Evolutionary conservation across 371 early-diverging fungal species (phyloP).

Genomic region (Mortierella sp.): DNA sequence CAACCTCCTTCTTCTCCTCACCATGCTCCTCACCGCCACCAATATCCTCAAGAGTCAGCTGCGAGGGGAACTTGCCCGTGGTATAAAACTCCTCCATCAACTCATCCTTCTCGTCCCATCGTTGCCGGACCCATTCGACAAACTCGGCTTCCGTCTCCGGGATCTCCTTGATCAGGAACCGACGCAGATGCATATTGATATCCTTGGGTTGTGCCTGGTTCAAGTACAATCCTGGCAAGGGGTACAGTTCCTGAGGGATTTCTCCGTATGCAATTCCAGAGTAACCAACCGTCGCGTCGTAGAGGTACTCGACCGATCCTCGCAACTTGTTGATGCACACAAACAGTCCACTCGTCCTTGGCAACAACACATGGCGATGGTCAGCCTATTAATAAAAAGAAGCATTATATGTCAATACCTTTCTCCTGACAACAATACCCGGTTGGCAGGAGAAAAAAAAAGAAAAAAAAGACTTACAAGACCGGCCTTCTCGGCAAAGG

Average conservation of each 20-base stretch:
- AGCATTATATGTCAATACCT: no score
- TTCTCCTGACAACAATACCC: neutral
- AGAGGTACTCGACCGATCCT: slow-evolving; percentile 75
- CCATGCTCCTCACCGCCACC: neutral
- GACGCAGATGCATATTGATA: slow-evolving; percentile 84
- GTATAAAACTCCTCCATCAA: slow-evolving; percentile 85
- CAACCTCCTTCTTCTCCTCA: slow-evolving; percentile 2
- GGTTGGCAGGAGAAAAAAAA: neutral
- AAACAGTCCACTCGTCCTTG: slow-evolving; percentile 83
- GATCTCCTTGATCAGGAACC: slow-evolving; percentile 72
- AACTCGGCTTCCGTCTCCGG: slow-evolving; percentile 78
- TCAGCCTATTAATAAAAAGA: slow-evolving; percentile 58
- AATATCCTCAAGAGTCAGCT: slow-evolving; percentile 39
- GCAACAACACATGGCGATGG: slow-evolving; percentile 77
- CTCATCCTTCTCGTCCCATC: slow-evolving; percentile 91
- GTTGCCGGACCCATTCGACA: slow-evolving; percentile 78
- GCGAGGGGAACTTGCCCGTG: slow-evolving; percentile 74
- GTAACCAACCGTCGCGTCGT: slow-evolving; percentile 90
- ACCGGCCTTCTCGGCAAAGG: slow-evolving; percentile 66
- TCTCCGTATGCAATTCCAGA: slow-evolving; percentile 82
- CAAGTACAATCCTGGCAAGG: slow-evolving; percentile 77
- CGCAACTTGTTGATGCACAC: slow-evolving; percentile 74
- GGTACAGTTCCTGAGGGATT: slow-evolving; percentile 83
- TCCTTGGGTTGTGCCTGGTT: slow-evolving; percentile 75
- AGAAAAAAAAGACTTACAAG: slow-evolving; percentile 59